Conservation (phyloP, 306 rosid species). For the Erythrophleum fordii region DNA sequence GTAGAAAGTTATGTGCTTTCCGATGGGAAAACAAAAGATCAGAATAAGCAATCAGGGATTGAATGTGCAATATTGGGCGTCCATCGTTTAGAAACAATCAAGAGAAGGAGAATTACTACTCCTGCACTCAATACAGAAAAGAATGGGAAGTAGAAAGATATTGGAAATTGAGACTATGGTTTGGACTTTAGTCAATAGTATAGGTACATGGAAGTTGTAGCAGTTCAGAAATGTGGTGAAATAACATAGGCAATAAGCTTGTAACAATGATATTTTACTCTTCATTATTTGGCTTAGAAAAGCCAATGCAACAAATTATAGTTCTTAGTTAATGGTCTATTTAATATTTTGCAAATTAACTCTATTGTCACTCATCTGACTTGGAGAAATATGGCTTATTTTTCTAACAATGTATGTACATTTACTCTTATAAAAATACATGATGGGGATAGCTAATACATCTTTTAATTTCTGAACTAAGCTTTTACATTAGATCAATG, state of each 20-base stretch:
- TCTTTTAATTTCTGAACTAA: not conserved
- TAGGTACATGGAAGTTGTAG: conserved; percentile 8
- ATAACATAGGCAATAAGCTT: conserved; percentile 22
- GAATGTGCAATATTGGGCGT: not conserved
- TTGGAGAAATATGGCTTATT: not conserved
- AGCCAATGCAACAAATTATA: not conserved
- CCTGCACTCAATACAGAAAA: not conserved
- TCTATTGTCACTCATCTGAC: not conserved
- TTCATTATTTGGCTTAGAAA: conserved; percentile 17
- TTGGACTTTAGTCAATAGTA: not conserved
- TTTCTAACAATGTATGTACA: not conserved
- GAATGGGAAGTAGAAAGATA: not conserved
- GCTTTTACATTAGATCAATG: too few species aligned
- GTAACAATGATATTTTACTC: not conserved
- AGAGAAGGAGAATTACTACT: not conserved
- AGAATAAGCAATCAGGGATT: not conserved
- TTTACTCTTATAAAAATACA: conserved; percentile 16
- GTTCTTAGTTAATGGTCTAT: not conserved
- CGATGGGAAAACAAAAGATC: conserved; percentile 7
- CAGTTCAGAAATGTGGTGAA: not conserved
- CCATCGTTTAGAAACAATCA: conserved; percentile 18
- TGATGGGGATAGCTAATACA: not conserved
- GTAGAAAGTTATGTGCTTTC: not conserved
- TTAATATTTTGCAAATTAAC: not conserved
- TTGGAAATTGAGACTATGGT: not conserved